A percentile compares a stretch with the other conserved stretches of the same genome.
These are phyloP conservation scores for Neurospora terricola DNA, from an alignment of 495 filamentous ascomycete genomes.

Conservation along the genomic window DNA sequence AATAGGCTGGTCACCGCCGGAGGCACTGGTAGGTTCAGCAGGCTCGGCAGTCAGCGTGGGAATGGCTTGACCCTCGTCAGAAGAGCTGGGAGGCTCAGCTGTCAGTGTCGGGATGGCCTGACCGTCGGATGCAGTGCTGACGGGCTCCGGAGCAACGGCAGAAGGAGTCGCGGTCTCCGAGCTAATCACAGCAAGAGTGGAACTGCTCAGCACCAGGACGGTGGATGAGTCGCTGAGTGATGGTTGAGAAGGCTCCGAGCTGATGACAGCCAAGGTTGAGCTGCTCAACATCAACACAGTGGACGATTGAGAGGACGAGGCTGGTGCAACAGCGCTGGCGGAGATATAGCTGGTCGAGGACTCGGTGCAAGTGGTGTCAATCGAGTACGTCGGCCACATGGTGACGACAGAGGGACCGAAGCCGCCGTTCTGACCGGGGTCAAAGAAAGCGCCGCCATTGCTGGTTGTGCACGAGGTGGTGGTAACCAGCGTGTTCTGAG, in stretches of 20 bases:
- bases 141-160: not conserved
- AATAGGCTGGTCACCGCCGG: not conserved
- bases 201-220: not conserved
- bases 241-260: not conserved
- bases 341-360: not conserved
- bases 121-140: not conserved
- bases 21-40: not conserved
- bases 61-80: not conserved
- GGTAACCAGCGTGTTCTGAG: not conserved
- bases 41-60: not conserved
- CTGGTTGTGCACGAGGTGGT: not conserved
- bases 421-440: not conserved
- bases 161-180: not conserved
- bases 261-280: not conserved
- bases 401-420: constrained; percentile 1
- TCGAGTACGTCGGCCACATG: not conserved
- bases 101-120: not conserved
- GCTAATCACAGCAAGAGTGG: not conserved
- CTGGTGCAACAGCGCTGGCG: not conserved
- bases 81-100: not conserved
- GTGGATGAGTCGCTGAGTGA: not conserved
- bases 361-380: constrained; percentile 3
- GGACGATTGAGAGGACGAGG: not conserved
- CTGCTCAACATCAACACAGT: not conserved
- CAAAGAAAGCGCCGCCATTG: not conserved